Conservation (phyloP, 2,329 filamentous ascomycete genomes). For the Colletotrichum limetticola region DNA sequence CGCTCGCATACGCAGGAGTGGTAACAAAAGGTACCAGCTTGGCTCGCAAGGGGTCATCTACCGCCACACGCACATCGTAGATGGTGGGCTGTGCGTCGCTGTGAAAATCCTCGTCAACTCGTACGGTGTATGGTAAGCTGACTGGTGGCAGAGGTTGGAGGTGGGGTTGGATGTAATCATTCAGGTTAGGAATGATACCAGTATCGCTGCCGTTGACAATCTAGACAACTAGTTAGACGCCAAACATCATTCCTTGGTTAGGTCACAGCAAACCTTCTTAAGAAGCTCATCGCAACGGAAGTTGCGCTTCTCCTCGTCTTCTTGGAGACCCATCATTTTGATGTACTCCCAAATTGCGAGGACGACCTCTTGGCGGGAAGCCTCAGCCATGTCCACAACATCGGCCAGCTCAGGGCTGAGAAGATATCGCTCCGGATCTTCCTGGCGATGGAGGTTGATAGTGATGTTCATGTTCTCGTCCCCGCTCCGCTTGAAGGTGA, state of each 20-base stretch:
- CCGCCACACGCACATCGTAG: constrained; percentile 87
- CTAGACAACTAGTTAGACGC: constrained; percentile 51
- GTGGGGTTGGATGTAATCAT: constrained; percentile 82
- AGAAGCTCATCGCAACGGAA: constrained; percentile 90
- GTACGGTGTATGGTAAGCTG: constrained; percentile 90
- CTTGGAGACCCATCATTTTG: constrained; percentile 84
- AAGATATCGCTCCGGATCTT: constrained; percentile 85
- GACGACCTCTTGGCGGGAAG: constrained; percentile 86
- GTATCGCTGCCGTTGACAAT: constrained; percentile 79
- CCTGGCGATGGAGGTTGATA: constrained; percentile 86
- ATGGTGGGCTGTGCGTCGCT: constrained; percentile 80
- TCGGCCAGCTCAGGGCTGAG: constrained; percentile 84
- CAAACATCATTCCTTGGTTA: background rate
- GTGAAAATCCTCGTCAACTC: constrained; percentile 87
- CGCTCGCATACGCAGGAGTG: constrained; percentile 75
- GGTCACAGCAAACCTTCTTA: constrained; percentile 70
- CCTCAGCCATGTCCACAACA: constrained; percentile 86
- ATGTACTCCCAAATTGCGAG: constrained; percentile 98
- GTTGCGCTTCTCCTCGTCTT: constrained; percentile 93
- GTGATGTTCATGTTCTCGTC: constrained; percentile 94
- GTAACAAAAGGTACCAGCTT: constrained; percentile 73
- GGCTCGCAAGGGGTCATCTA: constrained; percentile 83
- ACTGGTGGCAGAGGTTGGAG: constrained; percentile 84
- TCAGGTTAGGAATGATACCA: constrained; percentile 87
- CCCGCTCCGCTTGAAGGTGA: constrained; percentile 90